Evolutionary conservation across 169 alveolate species (phyloP).

Genomic region (Eimeria falciformis): DNA sequence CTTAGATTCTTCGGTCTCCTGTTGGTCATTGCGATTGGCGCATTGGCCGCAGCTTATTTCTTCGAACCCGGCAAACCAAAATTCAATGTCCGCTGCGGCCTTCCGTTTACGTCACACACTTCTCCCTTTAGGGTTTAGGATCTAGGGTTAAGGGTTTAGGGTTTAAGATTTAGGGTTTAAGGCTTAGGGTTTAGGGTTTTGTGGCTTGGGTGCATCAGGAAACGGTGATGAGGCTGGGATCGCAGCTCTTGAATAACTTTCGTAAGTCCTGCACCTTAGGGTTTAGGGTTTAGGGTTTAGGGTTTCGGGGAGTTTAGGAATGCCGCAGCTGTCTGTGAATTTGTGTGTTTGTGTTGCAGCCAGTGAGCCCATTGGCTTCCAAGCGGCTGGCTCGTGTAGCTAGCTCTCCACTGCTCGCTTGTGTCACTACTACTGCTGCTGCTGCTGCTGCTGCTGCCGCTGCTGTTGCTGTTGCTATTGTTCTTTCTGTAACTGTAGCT

Average conservation of each 20-base stretch:
- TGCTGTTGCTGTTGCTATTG: neutral
- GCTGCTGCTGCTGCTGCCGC: constrained; percentile 24
- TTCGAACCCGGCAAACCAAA: too few species aligned
- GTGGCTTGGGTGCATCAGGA: neutral
- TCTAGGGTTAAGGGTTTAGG: neutral
- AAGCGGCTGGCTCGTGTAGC: neutral
- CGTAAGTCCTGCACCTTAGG: constrained; percentile 3
- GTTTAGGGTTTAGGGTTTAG: neutral
- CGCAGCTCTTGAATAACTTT: neutral
- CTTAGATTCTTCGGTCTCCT: too few species aligned
- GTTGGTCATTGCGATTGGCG: too few species aligned
- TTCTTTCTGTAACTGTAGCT: neutral
- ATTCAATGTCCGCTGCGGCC: too few species aligned
- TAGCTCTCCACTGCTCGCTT: neutral
- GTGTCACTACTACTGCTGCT: neutral
- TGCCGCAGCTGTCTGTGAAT: neutral
- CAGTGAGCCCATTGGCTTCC: neutral
- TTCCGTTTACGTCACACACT: neutral
- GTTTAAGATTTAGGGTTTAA: neutral
- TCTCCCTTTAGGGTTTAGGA: neutral
- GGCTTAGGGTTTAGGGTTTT: constrained; percentile 23
- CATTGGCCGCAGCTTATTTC: too few species aligned
- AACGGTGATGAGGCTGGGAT: neutral
- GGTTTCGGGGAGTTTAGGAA: constrained; percentile 21
- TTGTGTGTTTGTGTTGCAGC: neutral